Evolutionary conservation across 2,329 filamentous ascomycete species (phyloP).

Genomic region (Byssochlamys sp.): DNA sequence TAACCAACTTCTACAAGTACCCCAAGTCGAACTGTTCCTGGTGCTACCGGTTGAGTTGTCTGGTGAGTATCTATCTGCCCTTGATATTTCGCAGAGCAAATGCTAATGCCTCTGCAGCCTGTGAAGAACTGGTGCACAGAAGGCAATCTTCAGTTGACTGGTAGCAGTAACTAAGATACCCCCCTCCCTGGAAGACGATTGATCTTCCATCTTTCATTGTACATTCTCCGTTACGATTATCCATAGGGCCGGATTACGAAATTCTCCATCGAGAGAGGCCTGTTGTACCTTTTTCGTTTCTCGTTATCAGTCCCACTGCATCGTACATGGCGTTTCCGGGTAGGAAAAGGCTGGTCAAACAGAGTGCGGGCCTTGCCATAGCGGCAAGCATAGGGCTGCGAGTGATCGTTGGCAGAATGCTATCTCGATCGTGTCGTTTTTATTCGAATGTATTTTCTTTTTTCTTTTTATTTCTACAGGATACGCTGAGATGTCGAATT

Average conservation of each 20-base stretch:
- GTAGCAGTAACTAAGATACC: slow-evolving; percentile 4
- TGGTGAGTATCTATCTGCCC: slow-evolving; percentile 53
- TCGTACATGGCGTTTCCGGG: neutral
- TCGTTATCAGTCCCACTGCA: neutral
- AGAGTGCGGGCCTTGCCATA: neutral
- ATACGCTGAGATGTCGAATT: neutral
- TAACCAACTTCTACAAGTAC: slow-evolving; percentile 84
- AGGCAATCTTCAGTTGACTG: slow-evolving; percentile 19
- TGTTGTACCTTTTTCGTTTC: neutral
- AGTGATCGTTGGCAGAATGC: neutral
- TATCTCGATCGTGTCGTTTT: neutral
- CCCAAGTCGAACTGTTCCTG: slow-evolving; percentile 63
- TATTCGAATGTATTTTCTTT: neutral
- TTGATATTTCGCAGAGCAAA: neutral
- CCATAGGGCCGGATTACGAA: neutral
- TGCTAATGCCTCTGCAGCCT: slow-evolving; percentile 17
- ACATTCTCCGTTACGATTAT: neutral
- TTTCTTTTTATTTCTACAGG: neutral
- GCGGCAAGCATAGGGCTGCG: neutral
- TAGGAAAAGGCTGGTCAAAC: neutral
- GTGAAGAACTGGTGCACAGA: slow-evolving; percentile 38
- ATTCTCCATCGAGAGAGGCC: neutral
- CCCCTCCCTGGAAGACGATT: neutral
- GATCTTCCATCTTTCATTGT: neutral
- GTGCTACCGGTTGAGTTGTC: slow-evolving; percentile 91